Base-by-base conservation (phyloP, 75 land plant genomes). In the Sequoiadendron giganteum region DNA sequence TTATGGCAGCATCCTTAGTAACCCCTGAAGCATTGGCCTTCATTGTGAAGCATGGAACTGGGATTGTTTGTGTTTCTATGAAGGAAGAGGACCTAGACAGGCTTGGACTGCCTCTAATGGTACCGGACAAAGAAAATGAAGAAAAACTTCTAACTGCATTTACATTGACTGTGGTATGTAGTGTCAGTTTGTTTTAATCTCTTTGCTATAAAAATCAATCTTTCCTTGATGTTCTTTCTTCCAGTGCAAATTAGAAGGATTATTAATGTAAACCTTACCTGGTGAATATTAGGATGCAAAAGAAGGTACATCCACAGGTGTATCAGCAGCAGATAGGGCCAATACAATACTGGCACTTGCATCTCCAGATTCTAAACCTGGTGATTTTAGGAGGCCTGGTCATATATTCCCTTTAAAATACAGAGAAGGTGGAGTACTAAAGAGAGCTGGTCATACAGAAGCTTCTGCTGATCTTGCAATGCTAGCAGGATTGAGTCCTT, bases 381-480 rank as follows among this genome's bases (percentile, higher is more conserved):
- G 91, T 32, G 98, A 97, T 89, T 97, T 98, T 79, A 93, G 90
- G 65, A 92, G 95, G 56, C 99, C 99, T 28, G 99, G 99, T 13
- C 99, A 98, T 89, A 95, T 98, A 76, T 98, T 97, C 78, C 99
- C 99, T 14, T 85, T 98, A 88, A 95, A 93, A 86, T 97, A 97
- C 88, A 95, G 99, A 78, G 99, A 98, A 82, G 99, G 99, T 56
- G 99, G 99, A 85, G 99, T 97, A 84, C 85, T 98, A n/a, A 97
- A 97, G 92, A 94, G 99, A 90, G 97, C 97, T 88, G 99, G 99
- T 21, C 99, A 98, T 86, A 98, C 99, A 25, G 99, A 98, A 93
- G 99, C 99, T 13, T 92, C 99, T 85, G 93, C 95, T 49, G 99
- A 98, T 94, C 95, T 98, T 80, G 92, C 98, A 39, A 55, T 92